phyloP scores from a whole-genome alignment of 805 yeast genomes.

The Yamadazyma laniorum region DNA sequence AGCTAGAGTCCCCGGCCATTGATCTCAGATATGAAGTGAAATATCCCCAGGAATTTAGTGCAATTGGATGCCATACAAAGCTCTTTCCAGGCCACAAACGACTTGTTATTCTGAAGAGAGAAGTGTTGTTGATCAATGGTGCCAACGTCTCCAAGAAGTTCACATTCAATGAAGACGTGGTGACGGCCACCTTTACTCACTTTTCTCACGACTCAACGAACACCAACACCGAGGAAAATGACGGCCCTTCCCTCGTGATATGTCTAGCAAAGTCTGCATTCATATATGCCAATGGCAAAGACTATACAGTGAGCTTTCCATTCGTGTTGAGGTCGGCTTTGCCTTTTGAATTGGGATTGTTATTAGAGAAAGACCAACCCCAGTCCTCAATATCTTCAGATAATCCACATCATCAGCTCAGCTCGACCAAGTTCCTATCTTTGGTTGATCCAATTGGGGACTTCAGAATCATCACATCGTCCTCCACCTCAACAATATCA shows the following conservation, averaged over 20 bases:
- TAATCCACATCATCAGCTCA: conserved; percentile 22
- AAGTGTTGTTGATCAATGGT: conserved; percentile 51
- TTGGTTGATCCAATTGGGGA: conserved; percentile 74
- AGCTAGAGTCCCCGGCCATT: conserved; percentile 30
- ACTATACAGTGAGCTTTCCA: conserved; percentile 65
- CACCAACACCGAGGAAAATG: conserved; percentile 5
- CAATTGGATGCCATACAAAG: conserved; percentile 17
- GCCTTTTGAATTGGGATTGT: conserved; percentile 64
- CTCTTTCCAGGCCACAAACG: conserved; percentile 31
- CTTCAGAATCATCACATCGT: conserved; percentile 66
- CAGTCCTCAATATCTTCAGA: conserved; percentile 9
- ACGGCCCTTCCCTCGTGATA: conserved; percentile 46
- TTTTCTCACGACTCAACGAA: conserved; percentile 30
- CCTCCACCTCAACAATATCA: conserved; percentile 65
- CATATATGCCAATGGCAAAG: conserved; percentile 63
- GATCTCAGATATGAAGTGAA: conserved; percentile 27
- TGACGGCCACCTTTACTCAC: conserved; percentile 60
- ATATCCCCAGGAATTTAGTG: conserved; percentile 21
- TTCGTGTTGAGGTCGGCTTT: conserved; percentile 60
- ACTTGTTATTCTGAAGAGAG: conserved; percentile 34
- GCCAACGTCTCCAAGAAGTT: conserved; percentile 46
- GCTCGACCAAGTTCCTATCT: conserved; percentile 52
- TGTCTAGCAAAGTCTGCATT: conserved; percentile 59
- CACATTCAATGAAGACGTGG: conserved; percentile 48
- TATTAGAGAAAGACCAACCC: conserved; percentile 51